These are phyloP conservation scores for Lentinus tigrinus DNA, from an alignment of 768 basidiomycete species.

Conservation along the genomic window DNA sequence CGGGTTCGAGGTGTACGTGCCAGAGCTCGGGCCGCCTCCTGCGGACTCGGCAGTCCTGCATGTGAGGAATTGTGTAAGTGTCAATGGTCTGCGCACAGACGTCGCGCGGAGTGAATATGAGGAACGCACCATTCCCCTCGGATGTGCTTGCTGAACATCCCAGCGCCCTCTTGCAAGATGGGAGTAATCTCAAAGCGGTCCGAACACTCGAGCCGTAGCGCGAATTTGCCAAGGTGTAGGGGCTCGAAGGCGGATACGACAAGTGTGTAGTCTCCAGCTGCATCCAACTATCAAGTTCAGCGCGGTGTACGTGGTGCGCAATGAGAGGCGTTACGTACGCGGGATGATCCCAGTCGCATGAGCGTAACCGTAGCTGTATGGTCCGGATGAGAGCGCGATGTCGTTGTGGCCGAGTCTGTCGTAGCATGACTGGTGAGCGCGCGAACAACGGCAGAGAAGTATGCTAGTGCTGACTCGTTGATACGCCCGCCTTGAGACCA, in stretches of 20 bases:
- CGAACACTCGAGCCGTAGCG: slow-evolving; percentile 62
- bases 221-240: slow-evolving; percentile 60
- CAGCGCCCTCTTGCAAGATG: slow-evolving; percentile 86
- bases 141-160: slow-evolving; percentile 74
- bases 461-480: slow-evolving; percentile 77
- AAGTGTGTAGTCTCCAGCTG: slow-evolving; percentile 80
- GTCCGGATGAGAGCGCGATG: slow-evolving; percentile 68
- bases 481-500: slow-evolving; percentile 78
- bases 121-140: slow-evolving; percentile 71
- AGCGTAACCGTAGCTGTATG: slow-evolving; percentile 82
- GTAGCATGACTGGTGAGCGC: too few species aligned
- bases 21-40: slow-evolving; percentile 66
- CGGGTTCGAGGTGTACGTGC: slow-evolving; percentile 68
- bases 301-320: too few species aligned
- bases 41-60: slow-evolving; percentile 58
- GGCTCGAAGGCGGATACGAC: slow-evolving; percentile 87
- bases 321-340: slow-evolving; percentile 38
- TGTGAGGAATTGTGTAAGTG: neutral
- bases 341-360: slow-evolving; percentile 49
- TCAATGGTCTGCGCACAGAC: too few species aligned
- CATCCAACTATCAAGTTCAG: too few species aligned
- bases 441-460: too few species aligned
- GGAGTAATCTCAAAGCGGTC: slow-evolving; percentile 56
- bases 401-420: slow-evolving; percentile 63
- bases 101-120: too few species aligned